Base-by-base conservation (phyloP, 331 rosid genomes). In the Stylosanthes scabra region DNA sequence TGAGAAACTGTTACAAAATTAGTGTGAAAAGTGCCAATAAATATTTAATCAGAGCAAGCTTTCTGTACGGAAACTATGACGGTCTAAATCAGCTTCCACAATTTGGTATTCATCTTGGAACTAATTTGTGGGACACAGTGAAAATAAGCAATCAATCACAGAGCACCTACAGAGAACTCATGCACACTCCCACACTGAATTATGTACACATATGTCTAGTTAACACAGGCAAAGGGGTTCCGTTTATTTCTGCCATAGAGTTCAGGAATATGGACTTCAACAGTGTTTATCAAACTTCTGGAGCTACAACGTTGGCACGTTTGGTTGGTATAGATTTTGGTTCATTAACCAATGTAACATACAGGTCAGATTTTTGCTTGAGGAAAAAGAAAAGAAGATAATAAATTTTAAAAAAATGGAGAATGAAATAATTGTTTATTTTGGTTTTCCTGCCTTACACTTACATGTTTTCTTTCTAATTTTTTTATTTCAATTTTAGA, bases 51-150 rank as follows among this genome's bases (percentile, higher is more conserved):
- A 2, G 77, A 77, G 85, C 77, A 8, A 31, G 16, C 27, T 85
- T 85, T 68, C 40, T 65, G 7, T 70, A 85, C 61, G 89, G 85
- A 44, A 85, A 85, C 49, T 85, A 85, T 61, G 89, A 85, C 61
- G 81, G 62, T 5, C 46, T 42, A 1, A 58, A 74, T 74, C 27
- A 7, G 28, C 3, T 41, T 0, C 85, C 89, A n/a, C 20, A 14
- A 9, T 85, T 85, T 60, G 76, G 70, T 59, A 74, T 85, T 52
- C 49, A 76, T 63, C 31, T 85, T 20, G 86, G 85, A 9, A 40
- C 75, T 39, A 77, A 42, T 49, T 6, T 20, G 2, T 82, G 89
- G 89, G 74, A 64, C 12, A 39, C 69, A 13, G 61, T 77, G 68
- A 49, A 16, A 9, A 7, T 84, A 2, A n/a, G 8, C 1, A 1